These are phyloP conservation scores for Fagopyrum homotropicum DNA, from an alignment of 148 eudicot species.

Conservation along the genomic window DNA sequence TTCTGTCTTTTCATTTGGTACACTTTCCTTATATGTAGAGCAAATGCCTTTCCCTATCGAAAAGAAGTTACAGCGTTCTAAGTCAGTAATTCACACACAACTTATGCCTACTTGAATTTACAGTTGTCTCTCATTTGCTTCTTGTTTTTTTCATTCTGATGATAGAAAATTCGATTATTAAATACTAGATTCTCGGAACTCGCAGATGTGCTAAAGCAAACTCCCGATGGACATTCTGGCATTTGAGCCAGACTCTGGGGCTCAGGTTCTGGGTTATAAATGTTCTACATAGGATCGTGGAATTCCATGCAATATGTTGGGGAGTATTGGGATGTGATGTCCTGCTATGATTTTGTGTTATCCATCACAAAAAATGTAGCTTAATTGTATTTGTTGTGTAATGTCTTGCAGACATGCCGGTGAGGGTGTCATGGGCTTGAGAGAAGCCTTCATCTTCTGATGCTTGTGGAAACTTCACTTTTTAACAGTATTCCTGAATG, in stretches of 20 bases:
- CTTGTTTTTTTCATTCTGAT: conserved; percentile 10
- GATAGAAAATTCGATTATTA: conserved; percentile 28
- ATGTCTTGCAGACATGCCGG: conserved; percentile 76
- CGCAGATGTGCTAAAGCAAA: conserved; percentile 71
- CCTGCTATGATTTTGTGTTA: conserved; percentile 30
- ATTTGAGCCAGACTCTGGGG: conserved; percentile 52
- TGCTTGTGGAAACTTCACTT: conserved; percentile 50
- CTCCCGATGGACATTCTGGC: conserved; percentile 46
- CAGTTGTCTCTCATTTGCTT: not conserved
- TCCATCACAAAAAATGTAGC: conserved; percentile 31
- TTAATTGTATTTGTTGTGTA: conserved; percentile 36
- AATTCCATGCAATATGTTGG: conserved; percentile 27
- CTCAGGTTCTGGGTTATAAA: conserved; percentile 47
- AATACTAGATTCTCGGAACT: conserved; percentile 58
- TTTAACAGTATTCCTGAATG: conserved; percentile 31
- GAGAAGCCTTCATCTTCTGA: conserved; percentile 52
- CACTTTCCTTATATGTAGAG: not conserved
- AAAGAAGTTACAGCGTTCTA: not conserved
- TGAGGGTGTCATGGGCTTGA: conserved; percentile 57
- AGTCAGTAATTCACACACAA: not conserved
- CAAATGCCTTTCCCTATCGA: not conserved
- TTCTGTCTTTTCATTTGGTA: not conserved
- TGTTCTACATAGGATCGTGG: conserved; percentile 32
- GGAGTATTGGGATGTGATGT: conserved; percentile 35
- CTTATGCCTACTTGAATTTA: not conserved